Evolutionary conservation across 202 grass and related monocot species (phyloP).

Genomic region (Bolboschoenoplectus hybrid): DNA sequence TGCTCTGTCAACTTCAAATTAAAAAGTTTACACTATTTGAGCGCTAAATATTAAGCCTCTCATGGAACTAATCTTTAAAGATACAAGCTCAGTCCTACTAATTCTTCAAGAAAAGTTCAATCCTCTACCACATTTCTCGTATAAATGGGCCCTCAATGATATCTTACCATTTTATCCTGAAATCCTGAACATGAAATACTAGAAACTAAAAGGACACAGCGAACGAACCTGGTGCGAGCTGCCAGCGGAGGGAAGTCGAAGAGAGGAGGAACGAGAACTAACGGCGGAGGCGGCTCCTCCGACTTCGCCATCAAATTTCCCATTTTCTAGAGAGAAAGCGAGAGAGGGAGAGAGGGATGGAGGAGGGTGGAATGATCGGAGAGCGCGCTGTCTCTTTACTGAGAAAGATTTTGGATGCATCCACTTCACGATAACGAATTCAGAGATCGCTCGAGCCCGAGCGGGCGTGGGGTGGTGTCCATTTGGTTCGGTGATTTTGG

Average conservation of each 20-base stretch:
- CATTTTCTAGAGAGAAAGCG: not conserved
- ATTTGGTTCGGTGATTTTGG: no score
- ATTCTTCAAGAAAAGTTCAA: no score
- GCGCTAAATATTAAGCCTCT: not conserved
- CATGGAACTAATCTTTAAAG: not conserved
- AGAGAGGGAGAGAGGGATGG: not conserved
- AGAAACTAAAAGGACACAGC: not conserved
- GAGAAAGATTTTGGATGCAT: no score
- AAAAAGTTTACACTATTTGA: no score
- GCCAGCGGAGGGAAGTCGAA: constrained; percentile 95
- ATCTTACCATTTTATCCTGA: not conserved
- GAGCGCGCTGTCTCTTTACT: no score
- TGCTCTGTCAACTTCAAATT: not conserved
- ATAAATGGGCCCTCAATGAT: not conserved
- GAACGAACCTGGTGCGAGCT: constrained; percentile 71
- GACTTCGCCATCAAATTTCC: constrained; percentile 53
- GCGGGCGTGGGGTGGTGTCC: no score
- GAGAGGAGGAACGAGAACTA: constrained; percentile 92
- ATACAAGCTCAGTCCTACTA: not conserved
- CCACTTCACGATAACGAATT: no score
- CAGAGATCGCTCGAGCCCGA: no score
- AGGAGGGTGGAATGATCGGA: not conserved
- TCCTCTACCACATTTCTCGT: not conserved
- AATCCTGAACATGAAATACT: not conserved
- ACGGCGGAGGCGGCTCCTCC: constrained; percentile 62